Evolutionary conservation across 139 green algal species (phyloP).

Genomic region (Chlamydomonas sp.): DNA sequence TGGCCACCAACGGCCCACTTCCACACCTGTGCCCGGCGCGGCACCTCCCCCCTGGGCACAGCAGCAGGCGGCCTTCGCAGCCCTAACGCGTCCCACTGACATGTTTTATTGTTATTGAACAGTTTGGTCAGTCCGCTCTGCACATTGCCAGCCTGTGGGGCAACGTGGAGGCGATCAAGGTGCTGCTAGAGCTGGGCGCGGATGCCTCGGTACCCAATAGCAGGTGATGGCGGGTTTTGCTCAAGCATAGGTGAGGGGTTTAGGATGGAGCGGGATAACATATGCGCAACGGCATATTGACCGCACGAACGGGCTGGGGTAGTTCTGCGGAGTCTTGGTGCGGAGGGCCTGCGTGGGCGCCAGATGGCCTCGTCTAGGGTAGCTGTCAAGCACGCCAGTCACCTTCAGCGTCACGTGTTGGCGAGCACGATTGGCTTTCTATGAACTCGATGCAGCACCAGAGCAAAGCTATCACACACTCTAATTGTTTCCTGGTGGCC

Average conservation of each 20-base stretch:
- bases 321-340: not conserved
- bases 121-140: slow-evolving; percentile 75
- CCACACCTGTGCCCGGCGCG: not conserved
- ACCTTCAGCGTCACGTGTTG: too few species aligned
- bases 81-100: not conserved
- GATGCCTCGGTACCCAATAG: slow-evolving; percentile 58
- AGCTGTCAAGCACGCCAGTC: too few species aligned
- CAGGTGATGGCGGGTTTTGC: slow-evolving; percentile 31
- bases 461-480: too few species aligned
- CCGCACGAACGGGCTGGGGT: not conserved
- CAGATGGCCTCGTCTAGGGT: too few species aligned
- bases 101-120: not conserved
- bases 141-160: slow-evolving; percentile 62
- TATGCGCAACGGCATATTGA: not conserved
- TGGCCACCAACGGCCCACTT: not conserved
- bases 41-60: not conserved
- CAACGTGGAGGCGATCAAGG: slow-evolving; percentile 42
- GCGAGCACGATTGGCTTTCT: too few species aligned
- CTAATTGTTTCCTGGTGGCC: too few species aligned
- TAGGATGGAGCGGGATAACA: not conserved
- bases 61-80: not conserved
- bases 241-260: too few species aligned
- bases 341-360: too few species aligned
- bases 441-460: too few species aligned
- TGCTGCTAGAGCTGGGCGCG: slow-evolving; percentile 58